Conservation (phyloP, 2,329 filamentous ascomycete species). For the Fusarium citri region DNA sequence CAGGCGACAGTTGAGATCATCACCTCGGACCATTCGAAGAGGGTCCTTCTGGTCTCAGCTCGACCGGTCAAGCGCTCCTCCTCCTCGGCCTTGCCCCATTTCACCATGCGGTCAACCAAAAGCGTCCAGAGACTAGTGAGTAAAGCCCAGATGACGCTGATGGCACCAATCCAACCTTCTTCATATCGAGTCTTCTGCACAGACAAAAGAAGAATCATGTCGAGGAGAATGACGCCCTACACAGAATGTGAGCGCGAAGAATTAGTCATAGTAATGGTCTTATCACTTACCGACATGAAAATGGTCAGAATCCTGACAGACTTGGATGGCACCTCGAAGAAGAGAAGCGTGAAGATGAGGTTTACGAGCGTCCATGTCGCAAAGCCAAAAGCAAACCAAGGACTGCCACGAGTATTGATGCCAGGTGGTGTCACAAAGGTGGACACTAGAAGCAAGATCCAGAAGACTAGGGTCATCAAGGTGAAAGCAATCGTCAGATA, state of each 20-base stretch:
- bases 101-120: constrained; percentile 81
- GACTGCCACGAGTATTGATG: constrained; percentile 88
- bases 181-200: constrained; percentile 81
- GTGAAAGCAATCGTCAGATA: constrained; percentile 83
- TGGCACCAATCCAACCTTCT: constrained; percentile 92
- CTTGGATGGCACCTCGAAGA: constrained; percentile 87
- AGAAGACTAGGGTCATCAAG: constrained; percentile 86
- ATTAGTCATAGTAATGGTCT: not conserved
- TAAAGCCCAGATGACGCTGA: constrained; percentile 83
- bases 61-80: constrained; percentile 93
- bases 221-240: constrained; percentile 59
- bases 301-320: constrained; percentile 79
- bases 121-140: constrained; percentile 84
- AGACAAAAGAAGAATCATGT: constrained; percentile 82
- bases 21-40: constrained; percentile 87
- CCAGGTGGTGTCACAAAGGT: constrained; percentile 91
- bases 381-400: constrained; percentile 90
- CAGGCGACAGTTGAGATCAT: constrained; percentile 79
- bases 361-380: constrained; percentile 82
- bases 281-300: constrained; percentile 63
- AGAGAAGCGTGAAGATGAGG: constrained; percentile 80
- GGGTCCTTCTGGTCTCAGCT: constrained; percentile 82
- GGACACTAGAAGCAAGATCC: constrained; percentile 88
- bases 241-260: not conserved
- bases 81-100: constrained; percentile 92